These are phyloP conservation scores for Thelephora aurantiotincta DNA, from an alignment of 768 basidiomycete species.

Conservation along the genomic window DNA sequence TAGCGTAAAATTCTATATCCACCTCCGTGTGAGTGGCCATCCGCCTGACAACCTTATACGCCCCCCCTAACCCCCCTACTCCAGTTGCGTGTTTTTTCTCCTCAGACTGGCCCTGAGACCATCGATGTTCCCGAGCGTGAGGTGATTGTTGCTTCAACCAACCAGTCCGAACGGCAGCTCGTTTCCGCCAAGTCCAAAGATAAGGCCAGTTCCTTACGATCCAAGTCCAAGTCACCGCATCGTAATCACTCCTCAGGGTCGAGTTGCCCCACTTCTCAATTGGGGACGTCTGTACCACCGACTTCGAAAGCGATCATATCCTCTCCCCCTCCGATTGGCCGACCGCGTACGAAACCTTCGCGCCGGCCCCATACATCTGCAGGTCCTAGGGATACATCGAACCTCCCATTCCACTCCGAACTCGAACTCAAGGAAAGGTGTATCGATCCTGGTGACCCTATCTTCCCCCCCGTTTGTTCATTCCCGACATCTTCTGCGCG, in stretches of 20 bases:
- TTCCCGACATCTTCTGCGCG: not conserved
- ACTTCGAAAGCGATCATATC: not conserved
- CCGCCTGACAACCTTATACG: slow-evolving; percentile 8
- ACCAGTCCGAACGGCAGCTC: slow-evolving; percentile 50
- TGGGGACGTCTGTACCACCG: not conserved
- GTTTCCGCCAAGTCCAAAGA: slow-evolving; percentile 50
- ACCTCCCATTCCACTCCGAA: slow-evolving; percentile 12
- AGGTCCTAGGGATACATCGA: slow-evolving; percentile 46
- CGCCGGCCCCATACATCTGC: slow-evolving; percentile 63
- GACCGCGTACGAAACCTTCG: slow-evolving; percentile 8
- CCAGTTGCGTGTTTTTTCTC: slow-evolving; percentile 37
- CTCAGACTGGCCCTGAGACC: slow-evolving; percentile 38
- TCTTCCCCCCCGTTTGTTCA: not conserved
- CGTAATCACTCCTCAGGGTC: not conserved
- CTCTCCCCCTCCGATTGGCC: not conserved
- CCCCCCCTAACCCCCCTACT: slow-evolving; percentile 5
- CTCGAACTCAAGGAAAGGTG: slow-evolving; percentile 7
- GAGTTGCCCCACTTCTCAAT: not conserved
- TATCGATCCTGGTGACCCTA: not conserved
- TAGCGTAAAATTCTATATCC: slow-evolving; percentile 55
- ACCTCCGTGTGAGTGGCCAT: slow-evolving; percentile 39
- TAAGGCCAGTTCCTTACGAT: slow-evolving; percentile 8
- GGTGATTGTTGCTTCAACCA: slow-evolving; percentile 52
- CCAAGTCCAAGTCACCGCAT: slow-evolving; percentile 12
- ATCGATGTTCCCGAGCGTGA: slow-evolving; percentile 60